Base-by-base conservation (phyloP, 2,329 filamentous ascomycete genomes). In the Capronia coronata region DNA sequence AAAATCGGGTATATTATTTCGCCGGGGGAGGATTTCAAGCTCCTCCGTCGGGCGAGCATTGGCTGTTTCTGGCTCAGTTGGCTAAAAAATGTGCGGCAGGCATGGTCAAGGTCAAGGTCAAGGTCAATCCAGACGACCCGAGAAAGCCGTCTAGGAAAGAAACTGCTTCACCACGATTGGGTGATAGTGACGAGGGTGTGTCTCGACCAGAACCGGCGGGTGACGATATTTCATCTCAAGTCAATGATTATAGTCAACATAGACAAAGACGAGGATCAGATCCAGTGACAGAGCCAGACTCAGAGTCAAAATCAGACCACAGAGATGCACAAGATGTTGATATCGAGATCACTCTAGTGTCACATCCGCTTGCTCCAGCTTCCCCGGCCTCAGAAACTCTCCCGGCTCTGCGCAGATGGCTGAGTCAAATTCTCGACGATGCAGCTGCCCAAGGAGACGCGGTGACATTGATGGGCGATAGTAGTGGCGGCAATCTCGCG, bases 11-110 rank as follows among this genome's bases (percentile, higher is more conserved):
- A 19, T 73, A 76, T 52, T 81, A 80, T 51, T 79, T 79, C 54
- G 68, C 69, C 0, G 78, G 78, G 1, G 78, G 78, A 5, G 75
- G 75, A 2, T 81, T 78, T 73, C 75, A 76, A 51, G 67, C 66
- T 55, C 74, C 74, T 0, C 72, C 78, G 0, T 70, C 68, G 2
- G 56, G 63, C 0, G 67, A 76, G 41, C 78, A 81, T 53, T 81
- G 77, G 76, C 67, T 67, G 4, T 62, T 79, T 5, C 67, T 70
- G 43, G 65, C 71, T 0, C 69, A 75, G 46, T 61, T 80, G 3
- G 69, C 69, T 0, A 61, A 63, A 2, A 60, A 69, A n/a, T 10
- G 16, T 39, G 16, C 19, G 45, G 23, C 19, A n/a, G 13, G 34
- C 34, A n/a, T 23, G 2, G 8, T 41, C n/a, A n/a, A n/a, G n/a